Percentiles rank a stretch among this genome's conserved stretches.
These are phyloP conservation scores for Staphylotrichum longicolle DNA, from an alignment of 495 filamentous ascomycete genomes.

Conservation along the genomic window DNA sequence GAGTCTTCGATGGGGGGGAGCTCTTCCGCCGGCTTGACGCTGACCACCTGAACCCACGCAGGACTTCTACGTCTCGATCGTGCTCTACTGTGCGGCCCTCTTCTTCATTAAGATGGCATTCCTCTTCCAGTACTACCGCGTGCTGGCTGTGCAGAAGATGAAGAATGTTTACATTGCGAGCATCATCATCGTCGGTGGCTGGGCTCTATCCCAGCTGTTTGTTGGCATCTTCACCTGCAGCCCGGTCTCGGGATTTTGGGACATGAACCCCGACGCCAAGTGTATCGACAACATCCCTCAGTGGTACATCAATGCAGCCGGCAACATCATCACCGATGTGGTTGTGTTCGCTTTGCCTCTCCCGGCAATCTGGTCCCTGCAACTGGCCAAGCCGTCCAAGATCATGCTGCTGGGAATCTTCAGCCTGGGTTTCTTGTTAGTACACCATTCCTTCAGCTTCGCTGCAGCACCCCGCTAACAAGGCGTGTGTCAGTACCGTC, in stretches of 20 bases:
- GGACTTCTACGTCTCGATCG: conserved; percentile 37
- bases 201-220: conserved; percentile 30
- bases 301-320: conserved; percentile 38
- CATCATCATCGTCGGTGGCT: conserved; percentile 34
- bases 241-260: conserved; percentile 35
- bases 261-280: conserved; percentile 17
- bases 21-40: background rate
- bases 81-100: conserved; percentile 34
- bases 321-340: conserved; percentile 43
- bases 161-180: conserved; percentile 26
- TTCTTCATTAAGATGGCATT: conserved; percentile 35
- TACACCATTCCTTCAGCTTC: conserved; percentile 6
- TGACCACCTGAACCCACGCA: background rate
- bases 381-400: conserved; percentile 38
- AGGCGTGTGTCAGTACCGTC: conserved; percentile 35
- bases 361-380: conserved; percentile 37
- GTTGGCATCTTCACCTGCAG: conserved; percentile 34
- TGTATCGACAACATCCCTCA: conserved; percentile 34
- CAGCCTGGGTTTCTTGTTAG: conserved; percentile 41
- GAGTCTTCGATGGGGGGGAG: background rate
- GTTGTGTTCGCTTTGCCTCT: conserved; percentile 38
- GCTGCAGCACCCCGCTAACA: too few species aligned
- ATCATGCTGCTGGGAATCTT: conserved; percentile 39
- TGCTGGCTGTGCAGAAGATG: conserved; percentile 34
- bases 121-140: conserved; percentile 38